phyloP scores from a whole-genome alignment of 306 rosid genomes.

The Lathyrus oleraceus region DNA sequence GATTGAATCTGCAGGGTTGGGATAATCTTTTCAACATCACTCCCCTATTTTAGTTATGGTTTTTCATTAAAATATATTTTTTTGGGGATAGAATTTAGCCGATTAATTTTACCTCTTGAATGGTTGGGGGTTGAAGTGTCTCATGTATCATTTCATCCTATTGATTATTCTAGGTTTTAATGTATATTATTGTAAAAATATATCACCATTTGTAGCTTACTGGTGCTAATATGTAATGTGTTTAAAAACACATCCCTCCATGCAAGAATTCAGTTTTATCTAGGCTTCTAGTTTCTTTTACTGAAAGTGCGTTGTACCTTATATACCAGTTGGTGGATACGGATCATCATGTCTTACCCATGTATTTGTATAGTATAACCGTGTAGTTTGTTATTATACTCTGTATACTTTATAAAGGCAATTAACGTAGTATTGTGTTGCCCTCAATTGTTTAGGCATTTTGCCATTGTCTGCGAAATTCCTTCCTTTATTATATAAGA shows the following conservation, averaged over 20 bases:
- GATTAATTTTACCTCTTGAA: slow-evolving; percentile 47
- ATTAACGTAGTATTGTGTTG: neutral
- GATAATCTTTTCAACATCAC: slow-evolving; percentile 37
- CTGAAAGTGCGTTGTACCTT: slow-evolving; percentile 23
- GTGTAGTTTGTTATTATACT: neutral
- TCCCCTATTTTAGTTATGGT: slow-evolving; percentile 35
- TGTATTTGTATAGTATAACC: slow-evolving; percentile 35
- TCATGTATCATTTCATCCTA: slow-evolving; percentile 47
- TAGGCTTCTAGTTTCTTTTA: slow-evolving; percentile 25
- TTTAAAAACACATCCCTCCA: slow-evolving; percentile 33
- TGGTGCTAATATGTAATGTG: slow-evolving; percentile 46
- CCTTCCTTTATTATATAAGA: neutral
- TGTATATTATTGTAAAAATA: slow-evolving; percentile 72
- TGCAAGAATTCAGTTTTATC: slow-evolving; percentile 25
- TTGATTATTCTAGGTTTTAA: slow-evolving; percentile 59
- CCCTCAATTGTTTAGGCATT: neutral
- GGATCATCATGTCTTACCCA: slow-evolving; percentile 23
- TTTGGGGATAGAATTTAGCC: slow-evolving; percentile 48
- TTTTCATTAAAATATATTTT: slow-evolving; percentile 33
- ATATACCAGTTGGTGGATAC: slow-evolving; percentile 11
- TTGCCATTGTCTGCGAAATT: neutral
- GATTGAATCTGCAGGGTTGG: slow-evolving; percentile 44
- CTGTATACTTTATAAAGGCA: neutral
- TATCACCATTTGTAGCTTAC: slow-evolving; percentile 48
- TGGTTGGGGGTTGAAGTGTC: slow-evolving; percentile 39